Evolutionary conservation across 495 filamentous ascomycete species (phyloP).

Genomic region (Cercophora sp.): DNA sequence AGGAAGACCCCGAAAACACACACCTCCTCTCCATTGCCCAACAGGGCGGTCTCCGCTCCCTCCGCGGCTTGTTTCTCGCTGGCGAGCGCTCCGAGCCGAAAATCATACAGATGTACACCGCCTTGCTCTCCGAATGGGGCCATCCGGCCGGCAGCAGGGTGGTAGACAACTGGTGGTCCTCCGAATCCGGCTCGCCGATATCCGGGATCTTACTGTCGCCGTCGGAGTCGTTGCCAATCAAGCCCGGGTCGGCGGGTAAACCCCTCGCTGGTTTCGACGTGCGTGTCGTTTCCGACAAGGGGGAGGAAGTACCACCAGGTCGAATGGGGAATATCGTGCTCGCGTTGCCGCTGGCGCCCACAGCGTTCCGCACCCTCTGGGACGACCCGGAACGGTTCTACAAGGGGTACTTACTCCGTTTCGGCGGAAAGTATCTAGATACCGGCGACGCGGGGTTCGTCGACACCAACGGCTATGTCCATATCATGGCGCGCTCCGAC

Average conservation of each 20-base stretch:
- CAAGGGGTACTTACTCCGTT: constrained; percentile 73
- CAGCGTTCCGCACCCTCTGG: constrained; percentile 81
- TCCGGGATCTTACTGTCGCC: constrained; percentile 70
- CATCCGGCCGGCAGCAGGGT: constrained; percentile 62
- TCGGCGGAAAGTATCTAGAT: constrained; percentile 76
- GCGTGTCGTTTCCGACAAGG: constrained; percentile 70
- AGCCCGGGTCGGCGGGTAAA: constrained; percentile 83
- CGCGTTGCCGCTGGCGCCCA: constrained; percentile 74
- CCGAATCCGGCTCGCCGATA: constrained; percentile 86
- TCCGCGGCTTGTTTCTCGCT: constrained; percentile 76
- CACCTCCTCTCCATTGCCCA: constrained; percentile 58
- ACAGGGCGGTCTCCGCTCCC: constrained; percentile 60
- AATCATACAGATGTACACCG: constrained; percentile 75
- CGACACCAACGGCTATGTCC: constrained; percentile 76
- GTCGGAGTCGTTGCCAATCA: constrained; percentile 51
- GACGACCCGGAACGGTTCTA: constrained; percentile 80
- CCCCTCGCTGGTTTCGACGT: constrained; percentile 90
- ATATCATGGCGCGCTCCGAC: constrained; percentile 77
- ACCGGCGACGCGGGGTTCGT: constrained; percentile 88
- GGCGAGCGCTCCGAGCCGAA: constrained; percentile 87
- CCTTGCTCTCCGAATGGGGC: constrained; percentile 61
- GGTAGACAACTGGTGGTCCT: constrained; percentile 96
- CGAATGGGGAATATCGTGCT: constrained; percentile 93
- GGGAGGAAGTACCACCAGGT: constrained; percentile 59
- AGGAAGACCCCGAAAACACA: constrained; percentile 73